phyloP scores from a whole-genome alignment of 108 stramenopile genomes.

The Fragilariopsis cylindrus region DNA sequence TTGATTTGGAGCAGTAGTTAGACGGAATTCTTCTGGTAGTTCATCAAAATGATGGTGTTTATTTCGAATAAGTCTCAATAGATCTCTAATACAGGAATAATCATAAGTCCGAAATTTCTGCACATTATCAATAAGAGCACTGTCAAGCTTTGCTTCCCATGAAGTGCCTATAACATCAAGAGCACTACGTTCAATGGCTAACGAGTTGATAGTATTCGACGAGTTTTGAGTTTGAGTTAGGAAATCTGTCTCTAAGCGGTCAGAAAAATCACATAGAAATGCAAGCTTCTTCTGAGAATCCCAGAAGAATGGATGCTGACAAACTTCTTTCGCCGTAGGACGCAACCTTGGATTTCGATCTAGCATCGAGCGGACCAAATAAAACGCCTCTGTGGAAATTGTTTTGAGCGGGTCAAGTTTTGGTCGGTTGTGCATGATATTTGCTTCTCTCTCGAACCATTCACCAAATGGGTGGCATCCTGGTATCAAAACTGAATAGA shows the following conservation, averaged over 20 bases:
- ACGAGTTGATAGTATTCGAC: constrained; percentile 1
- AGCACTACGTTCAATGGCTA: constrained; percentile 84
- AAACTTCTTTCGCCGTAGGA: constrained; percentile 88
- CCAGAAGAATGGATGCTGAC: constrained; percentile 96
- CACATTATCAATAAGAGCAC: constrained; percentile 76
- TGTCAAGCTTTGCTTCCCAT: constrained; percentile 86
- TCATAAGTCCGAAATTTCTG: constrained; percentile 90
- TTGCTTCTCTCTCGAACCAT: constrained; percentile 96
- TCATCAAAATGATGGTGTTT: constrained; percentile 96
- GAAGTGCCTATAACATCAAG: constrained; percentile 78
- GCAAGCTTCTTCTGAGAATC: constrained; percentile 60
- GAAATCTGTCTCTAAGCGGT: constrained; percentile 78
- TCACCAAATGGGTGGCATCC: constrained; percentile 95
- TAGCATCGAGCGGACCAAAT: constrained; percentile 87
- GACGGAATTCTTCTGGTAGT: constrained; percentile 66
- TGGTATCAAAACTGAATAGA: constrained; percentile 85
- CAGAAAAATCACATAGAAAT: constrained; percentile 91
- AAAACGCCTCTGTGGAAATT: constrained; percentile 76
- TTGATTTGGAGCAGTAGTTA: constrained; percentile 47
- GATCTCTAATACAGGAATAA: constrained; percentile 85
- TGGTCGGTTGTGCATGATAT: constrained; percentile 89
- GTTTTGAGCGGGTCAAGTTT: constrained; percentile 54
- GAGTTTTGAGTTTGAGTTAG: constrained; percentile 4
- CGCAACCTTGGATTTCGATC: constrained; percentile 69
- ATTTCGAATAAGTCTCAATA: constrained; percentile 91